These are phyloP conservation scores for Epichloe gansuensis DNA, from an alignment of 2,329 filamentous ascomycete species.

Conservation along the genomic window DNA sequence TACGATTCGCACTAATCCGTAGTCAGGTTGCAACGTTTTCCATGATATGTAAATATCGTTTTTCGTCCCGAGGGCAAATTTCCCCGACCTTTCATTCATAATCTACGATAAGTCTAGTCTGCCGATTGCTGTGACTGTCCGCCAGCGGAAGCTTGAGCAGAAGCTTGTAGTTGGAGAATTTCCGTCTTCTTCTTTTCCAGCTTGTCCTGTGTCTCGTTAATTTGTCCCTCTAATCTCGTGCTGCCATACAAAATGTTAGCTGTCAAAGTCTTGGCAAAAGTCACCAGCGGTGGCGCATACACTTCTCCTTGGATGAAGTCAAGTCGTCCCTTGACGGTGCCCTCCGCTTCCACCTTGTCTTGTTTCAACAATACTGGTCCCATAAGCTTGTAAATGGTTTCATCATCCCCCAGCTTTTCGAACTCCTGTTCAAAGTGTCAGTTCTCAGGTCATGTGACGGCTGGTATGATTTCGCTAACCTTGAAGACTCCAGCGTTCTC, in stretches of 20 bases:
- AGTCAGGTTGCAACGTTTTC: not conserved
- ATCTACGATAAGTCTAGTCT: constrained; percentile 4
- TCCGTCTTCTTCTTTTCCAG: constrained; percentile 46
- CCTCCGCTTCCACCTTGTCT: constrained; percentile 77
- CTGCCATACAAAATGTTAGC: constrained; percentile 14
- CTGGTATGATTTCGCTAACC: constrained; percentile 27
- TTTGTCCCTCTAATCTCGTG: constrained; percentile 33
- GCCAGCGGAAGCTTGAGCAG: constrained; percentile 30
- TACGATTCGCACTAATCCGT: too few species aligned
- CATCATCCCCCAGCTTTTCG: constrained; percentile 59
- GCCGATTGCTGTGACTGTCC: constrained; percentile 18
- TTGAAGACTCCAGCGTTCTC: constrained; percentile 84
- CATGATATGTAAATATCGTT: not conserved
- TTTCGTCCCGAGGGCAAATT: not conserved
- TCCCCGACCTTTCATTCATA: not conserved
- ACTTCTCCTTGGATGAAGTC: constrained; percentile 93
- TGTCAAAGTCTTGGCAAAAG: not conserved
- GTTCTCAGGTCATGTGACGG: not conserved
- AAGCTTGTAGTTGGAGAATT: constrained; percentile 43
- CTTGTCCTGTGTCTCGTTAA: constrained; percentile 42
- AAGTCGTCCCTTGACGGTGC: constrained; percentile 78
- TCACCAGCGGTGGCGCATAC: constrained; percentile 35
- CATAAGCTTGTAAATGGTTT: constrained; percentile 91
- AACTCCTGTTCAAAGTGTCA: constrained; percentile 54
- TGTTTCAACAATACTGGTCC: constrained; percentile 91